Percentiles rank a stretch among this genome's conserved stretches.
phyloP scores from a whole-genome alignment of 2,329 filamentous ascomycete species.

The Stagonosporopsis cucurbitacearum region DNA sequence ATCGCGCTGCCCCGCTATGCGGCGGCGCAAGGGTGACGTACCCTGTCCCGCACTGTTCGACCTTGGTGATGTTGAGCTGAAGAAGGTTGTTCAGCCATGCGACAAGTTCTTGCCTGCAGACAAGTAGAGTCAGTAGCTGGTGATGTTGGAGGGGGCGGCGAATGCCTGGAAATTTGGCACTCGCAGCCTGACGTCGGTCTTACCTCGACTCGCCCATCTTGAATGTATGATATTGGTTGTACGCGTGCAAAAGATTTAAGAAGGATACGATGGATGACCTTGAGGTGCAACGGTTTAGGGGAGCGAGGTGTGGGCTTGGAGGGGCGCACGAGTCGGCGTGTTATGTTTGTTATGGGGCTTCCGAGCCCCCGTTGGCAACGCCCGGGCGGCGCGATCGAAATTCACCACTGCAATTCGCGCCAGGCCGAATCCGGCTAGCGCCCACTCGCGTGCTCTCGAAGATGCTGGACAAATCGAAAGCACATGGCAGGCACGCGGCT shows the following conservation, averaged over 20 bases:
- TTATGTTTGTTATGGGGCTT: constrained; percentile 38
- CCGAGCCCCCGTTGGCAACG: constrained; percentile 18
- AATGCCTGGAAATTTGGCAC: constrained; percentile 24
- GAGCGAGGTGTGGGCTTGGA: constrained; percentile 7
- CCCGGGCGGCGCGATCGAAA: constrained; percentile 17
- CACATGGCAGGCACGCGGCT: neutral
- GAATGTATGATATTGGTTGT: constrained; percentile 16
- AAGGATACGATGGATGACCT: constrained; percentile 7
- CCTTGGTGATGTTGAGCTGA: constrained; percentile 96
- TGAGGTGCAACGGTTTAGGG: constrained; percentile 9
- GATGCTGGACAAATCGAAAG: neutral
- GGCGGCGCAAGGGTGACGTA: constrained; percentile 55
- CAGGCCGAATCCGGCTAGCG: neutral
- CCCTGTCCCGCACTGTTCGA: constrained; percentile 99
- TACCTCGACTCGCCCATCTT: constrained; percentile 71
- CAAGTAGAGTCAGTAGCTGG: constrained; percentile 27
- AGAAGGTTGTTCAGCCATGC: constrained; percentile 97
- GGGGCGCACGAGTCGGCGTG: constrained; percentile 18
- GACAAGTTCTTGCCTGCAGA: constrained; percentile 86
- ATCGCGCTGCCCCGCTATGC: constrained; percentile 4
- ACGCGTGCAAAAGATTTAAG: constrained; percentile 8
- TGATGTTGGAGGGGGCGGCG: constrained; percentile 28
- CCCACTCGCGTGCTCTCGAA: neutral
- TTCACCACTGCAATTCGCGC: constrained; percentile 26
- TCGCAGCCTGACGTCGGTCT: constrained; percentile 27